Percentiles rank a stretch among this genome's conserved stretches.
Conservation (phyloP, 352 stramenopile species). For the Plasmopara viticola region DNA sequence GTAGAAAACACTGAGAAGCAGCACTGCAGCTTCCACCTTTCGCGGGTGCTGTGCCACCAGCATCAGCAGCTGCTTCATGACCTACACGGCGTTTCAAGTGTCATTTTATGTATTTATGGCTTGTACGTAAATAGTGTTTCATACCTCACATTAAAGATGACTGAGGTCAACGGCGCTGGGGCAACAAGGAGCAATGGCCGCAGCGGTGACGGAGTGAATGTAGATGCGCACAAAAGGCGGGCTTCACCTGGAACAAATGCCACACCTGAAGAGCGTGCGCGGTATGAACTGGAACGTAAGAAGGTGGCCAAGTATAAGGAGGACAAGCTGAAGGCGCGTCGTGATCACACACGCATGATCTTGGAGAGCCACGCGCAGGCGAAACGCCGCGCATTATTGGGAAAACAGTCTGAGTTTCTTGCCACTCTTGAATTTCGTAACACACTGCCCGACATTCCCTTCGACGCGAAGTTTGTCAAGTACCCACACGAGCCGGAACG, state of each 20-base stretch:
- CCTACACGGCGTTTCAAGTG: conserved; percentile 12
- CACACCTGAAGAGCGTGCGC: conserved; percentile 59
- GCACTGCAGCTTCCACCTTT: conserved; percentile 39
- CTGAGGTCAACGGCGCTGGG: conserved; percentile 16
- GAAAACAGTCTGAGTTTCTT: conserved; percentile 82
- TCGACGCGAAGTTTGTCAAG: conserved; percentile 83
- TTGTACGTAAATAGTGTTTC: conserved; percentile 6
- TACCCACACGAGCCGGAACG: conserved; percentile 75
- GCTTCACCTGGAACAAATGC: conserved; percentile 46
- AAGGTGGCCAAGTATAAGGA: conserved; percentile 87
- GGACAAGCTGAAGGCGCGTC: conserved; percentile 80
- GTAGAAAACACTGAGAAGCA: conserved; percentile 57
- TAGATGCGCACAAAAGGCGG: conserved; percentile 36
- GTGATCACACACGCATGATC: conserved; percentile 84
- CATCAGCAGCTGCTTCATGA: conserved; percentile 46
- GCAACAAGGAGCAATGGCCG: conserved; percentile 19
- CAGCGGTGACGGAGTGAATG: conserved; percentile 19
- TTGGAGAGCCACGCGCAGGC: conserved; percentile 80
- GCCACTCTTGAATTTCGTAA: conserved; percentile 80
- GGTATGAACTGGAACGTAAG: conserved; percentile 81
- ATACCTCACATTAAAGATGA: conserved; percentile 13
- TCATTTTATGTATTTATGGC: neutral
- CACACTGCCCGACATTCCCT: conserved; percentile 69
- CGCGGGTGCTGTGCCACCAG: conserved; percentile 53
- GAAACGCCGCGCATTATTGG: conserved; percentile 69